These are phyloP conservation scores for Rhizopogon vulgaris DNA, from an alignment of 768 basidiomycete genomes.

Conservation along the genomic window DNA sequence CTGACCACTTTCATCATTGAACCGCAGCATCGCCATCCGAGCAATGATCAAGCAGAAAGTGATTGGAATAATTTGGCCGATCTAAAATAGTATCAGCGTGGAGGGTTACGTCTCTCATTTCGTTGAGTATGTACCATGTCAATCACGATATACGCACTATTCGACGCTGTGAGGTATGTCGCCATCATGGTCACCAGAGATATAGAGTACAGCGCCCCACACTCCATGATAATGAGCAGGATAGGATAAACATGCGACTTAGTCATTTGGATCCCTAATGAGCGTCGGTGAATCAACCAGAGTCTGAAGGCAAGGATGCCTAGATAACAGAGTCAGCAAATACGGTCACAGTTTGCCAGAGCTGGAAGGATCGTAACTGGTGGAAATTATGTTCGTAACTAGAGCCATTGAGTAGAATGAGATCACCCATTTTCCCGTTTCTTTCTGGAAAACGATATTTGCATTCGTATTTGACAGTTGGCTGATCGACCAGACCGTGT, in stretches of 20 bases:
- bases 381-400: conserved; percentile 6
- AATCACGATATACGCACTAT: conserved; percentile 2
- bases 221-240: neutral
- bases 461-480: neutral
- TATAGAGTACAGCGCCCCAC: neutral
- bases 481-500: conserved; percentile 2
- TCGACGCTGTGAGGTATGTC: neutral
- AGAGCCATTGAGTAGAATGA: conserved; percentile 8
- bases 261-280: neutral
- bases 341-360: neutral
- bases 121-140: neutral
- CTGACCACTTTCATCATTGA: neutral
- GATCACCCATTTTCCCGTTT: conserved; percentile 8
- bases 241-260: neutral
- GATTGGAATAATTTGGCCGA: conserved; percentile 4
- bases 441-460: conserved; percentile 2
- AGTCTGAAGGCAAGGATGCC: neutral
- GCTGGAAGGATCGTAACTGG: conserved; percentile 1
- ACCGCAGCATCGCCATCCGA: neutral
- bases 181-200: neutral
- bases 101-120: neutral
- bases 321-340: neutral
- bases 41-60: neutral
- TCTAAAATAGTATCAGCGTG: neutral
- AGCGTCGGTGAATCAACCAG: neutral